Conservation (phyloP, 257 asterid genomes). For the Nicotiana noctiflora region DNA sequence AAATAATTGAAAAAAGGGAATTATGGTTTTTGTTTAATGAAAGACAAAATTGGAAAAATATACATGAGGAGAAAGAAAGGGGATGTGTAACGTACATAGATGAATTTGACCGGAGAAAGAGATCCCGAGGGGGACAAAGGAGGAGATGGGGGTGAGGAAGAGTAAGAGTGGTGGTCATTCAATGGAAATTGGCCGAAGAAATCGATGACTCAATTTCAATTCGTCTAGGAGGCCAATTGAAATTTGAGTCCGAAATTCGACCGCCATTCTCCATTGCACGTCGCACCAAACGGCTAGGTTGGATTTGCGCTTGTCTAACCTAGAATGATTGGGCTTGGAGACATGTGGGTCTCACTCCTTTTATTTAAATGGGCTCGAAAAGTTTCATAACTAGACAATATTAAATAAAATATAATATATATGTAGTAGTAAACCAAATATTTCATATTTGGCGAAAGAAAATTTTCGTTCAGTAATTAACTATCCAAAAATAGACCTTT, state of each 20-base stretch:
- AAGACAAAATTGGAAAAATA: background rate
- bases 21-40: background rate
- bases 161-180: slow-evolving; percentile 8
- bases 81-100: background rate
- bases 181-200: background rate
- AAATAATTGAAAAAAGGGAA: background rate
- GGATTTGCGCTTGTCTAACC: background rate
- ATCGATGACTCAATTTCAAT: background rate
- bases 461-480: too few relatives aligned
- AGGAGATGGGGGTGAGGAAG: background rate
- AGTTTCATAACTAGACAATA: too few relatives aligned
- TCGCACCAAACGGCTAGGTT: background rate
- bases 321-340: background rate
- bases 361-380: background rate
- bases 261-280: background rate
- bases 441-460: too few relatives aligned
- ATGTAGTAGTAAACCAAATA: too few relatives aligned
- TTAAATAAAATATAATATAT: too few relatives aligned
- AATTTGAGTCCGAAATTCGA: slow-evolving; percentile 1
- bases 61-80: background rate
- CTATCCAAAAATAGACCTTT: too few relatives aligned
- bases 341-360: background rate
- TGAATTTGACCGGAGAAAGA: background rate
- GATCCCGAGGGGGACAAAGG: background rate
- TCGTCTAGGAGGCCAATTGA: background rate